A percentile compares a stretch with the other conserved stretches of the same genome.
These are phyloP conservation scores for Plasmodium coatneyi DNA, from an alignment of 169 alveolate species.

Conservation along the genomic window DNA sequence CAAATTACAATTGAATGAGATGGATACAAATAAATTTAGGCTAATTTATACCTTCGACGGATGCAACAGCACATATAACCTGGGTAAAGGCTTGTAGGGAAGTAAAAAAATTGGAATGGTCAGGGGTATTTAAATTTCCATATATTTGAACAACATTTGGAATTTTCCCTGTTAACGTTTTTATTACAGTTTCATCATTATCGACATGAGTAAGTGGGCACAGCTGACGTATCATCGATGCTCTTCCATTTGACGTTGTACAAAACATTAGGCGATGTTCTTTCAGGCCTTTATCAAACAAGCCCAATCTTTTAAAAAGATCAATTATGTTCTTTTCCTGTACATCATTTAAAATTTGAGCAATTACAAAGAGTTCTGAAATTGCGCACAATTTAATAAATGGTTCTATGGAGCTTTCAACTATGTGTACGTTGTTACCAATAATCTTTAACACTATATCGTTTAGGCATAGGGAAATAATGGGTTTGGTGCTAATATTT, in stretches of 20 bases:
- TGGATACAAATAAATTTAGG: conserved; percentile 20
- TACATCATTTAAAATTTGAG: conserved; percentile 55
- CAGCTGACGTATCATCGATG: conserved; percentile 85
- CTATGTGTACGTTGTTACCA: conserved; percentile 37
- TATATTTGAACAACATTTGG: conserved; percentile 76
- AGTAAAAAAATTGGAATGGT: conserved; percentile 32
- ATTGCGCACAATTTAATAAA: conserved; percentile 30
- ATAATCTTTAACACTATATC: conserved; percentile 43
- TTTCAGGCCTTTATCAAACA: conserved; percentile 61
- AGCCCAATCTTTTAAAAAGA: conserved; percentile 25
- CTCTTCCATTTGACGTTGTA: conserved; percentile 80
- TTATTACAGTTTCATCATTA: conserved; percentile 73
- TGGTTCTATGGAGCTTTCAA: conserved; percentile 61
- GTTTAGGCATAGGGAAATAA: conserved; percentile 56
- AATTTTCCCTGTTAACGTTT: conserved; percentile 76
- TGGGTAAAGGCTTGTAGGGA: conserved; percentile 73
- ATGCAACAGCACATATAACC: conserved; percentile 73
- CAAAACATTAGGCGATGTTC: conserved; percentile 83
- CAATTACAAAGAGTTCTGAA: conserved; percentile 66
- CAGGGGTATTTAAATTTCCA: conserved; percentile 61
- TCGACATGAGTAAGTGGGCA: conserved; percentile 84
- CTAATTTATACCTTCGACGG: conserved; percentile 69
- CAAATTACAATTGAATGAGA: conserved; percentile 18
- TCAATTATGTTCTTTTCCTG: conserved; percentile 65
- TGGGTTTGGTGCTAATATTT: conserved; percentile 24